Base-by-base conservation (phyloP, 2,329 filamentous ascomycete species). In the Ophiostoma montium region DNA sequence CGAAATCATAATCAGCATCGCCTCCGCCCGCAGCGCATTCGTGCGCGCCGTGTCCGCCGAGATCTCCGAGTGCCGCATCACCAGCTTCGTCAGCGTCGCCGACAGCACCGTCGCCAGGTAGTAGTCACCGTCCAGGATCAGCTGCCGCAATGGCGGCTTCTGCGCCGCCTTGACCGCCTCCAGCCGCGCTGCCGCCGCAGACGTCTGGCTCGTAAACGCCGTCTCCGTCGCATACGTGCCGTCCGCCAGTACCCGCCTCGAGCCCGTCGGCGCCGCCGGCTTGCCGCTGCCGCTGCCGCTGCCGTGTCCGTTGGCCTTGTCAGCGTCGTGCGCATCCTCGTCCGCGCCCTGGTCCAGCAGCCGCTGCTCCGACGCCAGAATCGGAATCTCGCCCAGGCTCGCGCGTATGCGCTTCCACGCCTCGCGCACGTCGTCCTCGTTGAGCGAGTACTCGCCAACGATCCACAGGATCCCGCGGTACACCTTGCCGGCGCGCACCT, bases 1-100 rank as follows among this genome's bases (percentile, higher is more conserved):
- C 5, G 92, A 96, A 58, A 98, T 95, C 89, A 96, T 95, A 63
- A 98, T 96, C 48, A 98, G 76, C 92, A 98, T 98, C 41, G 92
- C 92, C 66, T 98, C 92, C 3, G 92, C 92, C 46, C 87, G 84
- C 23, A 98, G 76, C 30, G 90, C 89, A 59, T 98, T 98, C 30
- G 90, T 96, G 35, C 92, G 83, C 39, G 86, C 85, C 39, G 74
- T 67, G 59, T 95, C 90, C 21, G 83, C 71, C 1, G 90, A 95
- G 52, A 96, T 89, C 62, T 96, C 89, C 2, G 87, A 84, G 64
- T 96, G 88, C 48, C 92, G 85, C 88, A 98, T 95, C 46, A 98
- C 92, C 49, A 98, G 76, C 69, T 98, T 98, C 15, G 92, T 95
- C 51, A 98, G 76, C 1, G 90, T 95, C 8, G 89, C 92, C 1